Percentiles rank a stretch among this genome's conserved stretches.
These are phyloP conservation scores for Boechera divaricarpa DNA, from an alignment of 345 rosid species.

Conservation along the genomic window DNA sequence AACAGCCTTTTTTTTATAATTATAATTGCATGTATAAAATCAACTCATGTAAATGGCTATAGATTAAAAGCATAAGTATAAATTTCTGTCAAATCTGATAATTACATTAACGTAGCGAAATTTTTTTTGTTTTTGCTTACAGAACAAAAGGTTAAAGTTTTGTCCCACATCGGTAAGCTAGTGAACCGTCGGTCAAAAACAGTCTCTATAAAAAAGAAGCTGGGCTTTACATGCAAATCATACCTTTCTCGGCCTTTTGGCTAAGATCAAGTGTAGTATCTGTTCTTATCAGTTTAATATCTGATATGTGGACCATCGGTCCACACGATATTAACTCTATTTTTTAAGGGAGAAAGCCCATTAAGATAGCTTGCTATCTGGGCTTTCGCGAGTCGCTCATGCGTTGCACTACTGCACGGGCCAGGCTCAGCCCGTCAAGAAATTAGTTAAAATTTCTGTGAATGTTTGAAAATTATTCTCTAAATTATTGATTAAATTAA, in stretches of 20 bases:
- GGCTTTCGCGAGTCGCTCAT: slow-evolving; percentile 6
- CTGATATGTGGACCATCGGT: slow-evolving; percentile 51
- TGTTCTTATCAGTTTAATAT: slow-evolving; percentile 71
- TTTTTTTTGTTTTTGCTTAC: background rate
- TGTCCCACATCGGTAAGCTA: slow-evolving; percentile 14
- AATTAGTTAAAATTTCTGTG: no score
- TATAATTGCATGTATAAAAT: background rate
- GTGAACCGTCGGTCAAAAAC: background rate
- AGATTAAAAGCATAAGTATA: background rate
- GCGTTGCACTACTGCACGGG: slow-evolving; percentile 24
- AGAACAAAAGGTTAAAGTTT: background rate
- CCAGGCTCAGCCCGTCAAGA: slow-evolving; percentile 5
- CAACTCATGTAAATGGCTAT: background rate
- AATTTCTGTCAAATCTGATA: background rate
- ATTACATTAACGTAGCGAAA: background rate
- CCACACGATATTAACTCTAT: slow-evolving; percentile 26
- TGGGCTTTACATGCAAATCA: fast-evolving
- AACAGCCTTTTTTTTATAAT: background rate
- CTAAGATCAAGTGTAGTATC: slow-evolving; percentile 74
- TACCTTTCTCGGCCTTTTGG: slow-evolving; percentile 59
- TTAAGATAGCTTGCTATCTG: slow-evolving; percentile 26
- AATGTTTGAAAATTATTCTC: no score
- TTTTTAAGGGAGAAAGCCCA: background rate
- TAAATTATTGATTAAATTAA: background rate
- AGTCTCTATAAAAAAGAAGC: background rate